Base-by-base conservation (phyloP, 129 eudicot species). In the Gnaphalium uliginosum region DNA sequence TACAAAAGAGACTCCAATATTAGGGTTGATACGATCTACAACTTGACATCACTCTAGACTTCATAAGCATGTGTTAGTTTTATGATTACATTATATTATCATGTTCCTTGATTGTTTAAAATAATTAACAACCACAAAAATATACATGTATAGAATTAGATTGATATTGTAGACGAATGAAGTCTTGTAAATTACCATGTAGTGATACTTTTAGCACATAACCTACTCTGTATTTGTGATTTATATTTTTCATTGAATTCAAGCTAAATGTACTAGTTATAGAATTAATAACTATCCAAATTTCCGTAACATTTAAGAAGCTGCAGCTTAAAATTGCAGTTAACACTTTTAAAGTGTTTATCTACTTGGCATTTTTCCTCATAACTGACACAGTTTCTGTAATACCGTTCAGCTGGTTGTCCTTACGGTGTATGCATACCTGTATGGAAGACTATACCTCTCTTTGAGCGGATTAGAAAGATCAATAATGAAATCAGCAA, bases 361-460 rank as follows among this genome's bases (percentile, higher is more conserved):
- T 69, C 76, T 46, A 58, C 77, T 41, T 53, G 74, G 35, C 39
- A 29, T 61, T 15, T 76, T 32, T 32, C 39, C 27, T 74, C 58
- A 8, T 41, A 54, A 54, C 84, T 79, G 39, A 76, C 74, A 68
- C 71, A 9, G 10, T 66, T 61, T 30, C 53, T 67, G 41, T 71
- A 54, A 57, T 74, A 26, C 58, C 67, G 26, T 79, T 83, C 96
- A 94, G 99, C 76, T 91, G 75, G 94, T 89, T 65, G 96, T 87
- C 75, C 87, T 95, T 43, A 89, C 90, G 48, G 97, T 89, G 54
- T 95, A 95, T 56, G 97, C 90, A 37, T 95, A 26, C 87, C 77
- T 95, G 66, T 95, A 95, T 17, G 99, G 99, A 60, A 89, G 84
- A 64, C 82, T 95, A 8, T 95, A 95, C 82, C 92, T 95, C 21